Percentiles rank a stretch among this genome's conserved stretches.
Evolutionary conservation across 1,284 basidiomycete species (phyloP).

Genomic region (Cutaneotrichosporon sp.): DNA sequence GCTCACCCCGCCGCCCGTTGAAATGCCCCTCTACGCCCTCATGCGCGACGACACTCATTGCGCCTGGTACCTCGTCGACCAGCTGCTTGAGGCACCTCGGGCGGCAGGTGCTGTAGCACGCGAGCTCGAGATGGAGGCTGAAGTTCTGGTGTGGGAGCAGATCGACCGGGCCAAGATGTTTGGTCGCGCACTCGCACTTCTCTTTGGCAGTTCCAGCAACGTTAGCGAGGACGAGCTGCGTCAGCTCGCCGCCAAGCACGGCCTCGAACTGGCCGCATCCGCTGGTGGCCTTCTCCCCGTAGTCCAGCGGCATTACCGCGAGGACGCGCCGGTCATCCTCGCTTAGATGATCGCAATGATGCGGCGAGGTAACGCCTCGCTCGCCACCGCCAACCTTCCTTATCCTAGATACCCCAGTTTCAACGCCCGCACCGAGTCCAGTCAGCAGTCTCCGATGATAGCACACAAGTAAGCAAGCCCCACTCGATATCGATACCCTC

Average conservation of each 20-base stretch:
- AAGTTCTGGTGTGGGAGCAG: constrained; percentile 44
- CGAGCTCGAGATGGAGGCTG: constrained; percentile 31
- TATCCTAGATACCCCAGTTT: too few species aligned
- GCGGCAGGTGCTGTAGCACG: background rate
- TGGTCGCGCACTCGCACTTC: constrained; percentile 33
- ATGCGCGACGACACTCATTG: constrained; percentile 35
- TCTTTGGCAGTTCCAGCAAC: constrained; percentile 26
- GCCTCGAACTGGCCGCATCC: constrained; percentile 16
- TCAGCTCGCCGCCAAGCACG: constrained; percentile 28
- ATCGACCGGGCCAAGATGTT: constrained; percentile 44
- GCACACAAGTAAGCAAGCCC: background rate
- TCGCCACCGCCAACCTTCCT: background rate
- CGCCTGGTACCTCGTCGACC: constrained; percentile 42
- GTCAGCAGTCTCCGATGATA: background rate
- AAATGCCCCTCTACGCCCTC: constrained; percentile 40
- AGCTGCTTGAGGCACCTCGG: constrained; percentile 27
- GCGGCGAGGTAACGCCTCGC: background rate
- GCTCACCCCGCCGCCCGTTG: constrained; percentile 30
- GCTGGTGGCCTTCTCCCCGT: too few species aligned
- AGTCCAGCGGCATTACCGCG: background rate
- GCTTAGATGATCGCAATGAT: background rate
- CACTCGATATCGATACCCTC: background rate
- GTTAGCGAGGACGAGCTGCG: constrained; percentile 32
- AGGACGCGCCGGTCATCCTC: constrained; percentile 8
- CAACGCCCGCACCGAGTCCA: background rate